phyloP scores from a whole-genome alignment of 768 basidiomycete genomes.

The Clathrus columnatus region DNA sequence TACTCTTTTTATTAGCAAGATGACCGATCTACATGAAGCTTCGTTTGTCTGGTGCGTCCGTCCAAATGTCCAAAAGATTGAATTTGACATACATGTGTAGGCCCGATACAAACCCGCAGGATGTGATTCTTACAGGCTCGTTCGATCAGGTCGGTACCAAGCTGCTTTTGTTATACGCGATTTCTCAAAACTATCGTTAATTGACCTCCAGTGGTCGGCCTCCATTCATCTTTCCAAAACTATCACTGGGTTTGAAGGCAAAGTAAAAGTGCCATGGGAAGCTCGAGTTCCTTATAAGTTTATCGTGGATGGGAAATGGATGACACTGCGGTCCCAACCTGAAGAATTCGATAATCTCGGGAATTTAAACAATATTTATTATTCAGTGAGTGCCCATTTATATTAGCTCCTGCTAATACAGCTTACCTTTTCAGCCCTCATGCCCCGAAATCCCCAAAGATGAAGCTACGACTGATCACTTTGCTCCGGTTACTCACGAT shows the following conservation, averaged over 20 bases:
- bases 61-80: background rate
- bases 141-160: conserved; percentile 58
- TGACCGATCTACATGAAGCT: conserved; percentile 8
- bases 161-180: conserved; percentile 4
- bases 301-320: conserved; percentile 68
- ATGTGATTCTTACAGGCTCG: conserved; percentile 65
- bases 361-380: conserved; percentile 63
- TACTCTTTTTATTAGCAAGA: background rate
- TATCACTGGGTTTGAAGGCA: conserved; percentile 46
- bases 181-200: background rate
- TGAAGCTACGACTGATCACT: too few relatives aligned
- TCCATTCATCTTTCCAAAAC: conserved; percentile 47
- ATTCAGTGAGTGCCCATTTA: conserved; percentile 17
- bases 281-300: conserved; percentile 67
- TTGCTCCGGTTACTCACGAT: too few relatives aligned
- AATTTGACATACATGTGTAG: conserved; percentile 24
- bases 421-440: background rate
- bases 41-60: conserved; percentile 7
- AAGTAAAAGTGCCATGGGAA: conserved; percentile 49
- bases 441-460: too few relatives aligned
- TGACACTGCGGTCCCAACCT: conserved; percentile 41
- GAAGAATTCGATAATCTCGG: conserved; percentile 55
- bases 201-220: conserved; percentile 44
- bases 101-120: conserved; percentile 46
- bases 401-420: background rate